These are phyloP conservation scores for Ceratobasidium sp. DNA, from an alignment of 1,284 basidiomycete genomes.

Conservation along the genomic window DNA sequence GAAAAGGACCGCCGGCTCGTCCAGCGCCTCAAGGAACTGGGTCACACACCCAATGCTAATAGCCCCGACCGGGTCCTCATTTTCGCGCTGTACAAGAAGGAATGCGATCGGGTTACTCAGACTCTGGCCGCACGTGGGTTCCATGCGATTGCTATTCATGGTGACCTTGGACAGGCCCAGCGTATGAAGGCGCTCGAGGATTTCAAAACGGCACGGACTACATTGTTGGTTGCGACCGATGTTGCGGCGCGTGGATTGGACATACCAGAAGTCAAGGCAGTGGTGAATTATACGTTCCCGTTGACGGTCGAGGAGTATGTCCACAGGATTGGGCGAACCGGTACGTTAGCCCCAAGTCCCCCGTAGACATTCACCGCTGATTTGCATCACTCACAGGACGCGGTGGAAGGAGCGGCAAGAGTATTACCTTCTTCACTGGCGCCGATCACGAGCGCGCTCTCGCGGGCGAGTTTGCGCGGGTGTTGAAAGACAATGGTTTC, in stretches of 20 bases:
- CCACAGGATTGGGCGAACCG: conserved; percentile 95
- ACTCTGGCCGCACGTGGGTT: conserved; percentile 84
- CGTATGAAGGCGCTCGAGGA: conserved; percentile 88
- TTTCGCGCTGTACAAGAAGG: conserved; percentile 98
- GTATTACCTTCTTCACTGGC: conserved; percentile 97
- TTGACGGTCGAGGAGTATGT: conserved; percentile 95
- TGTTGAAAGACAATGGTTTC: conserved; percentile 89
- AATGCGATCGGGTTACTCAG: conserved; percentile 89
- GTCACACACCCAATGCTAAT: conserved; percentile 31
- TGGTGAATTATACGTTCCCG: conserved; percentile 97
- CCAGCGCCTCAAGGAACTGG: conserved; percentile 33
- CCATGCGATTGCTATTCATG: conserved; percentile 89
- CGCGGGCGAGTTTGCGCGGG: conserved; percentile 93
- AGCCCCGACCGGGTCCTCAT: conserved; percentile 69
- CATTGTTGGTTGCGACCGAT: conserved; percentile 94
- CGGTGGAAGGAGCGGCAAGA: conserved; percentile 90
- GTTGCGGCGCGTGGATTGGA: conserved; percentile 97
- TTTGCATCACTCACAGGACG: conserved; percentile 67
- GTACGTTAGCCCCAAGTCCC: conserved; percentile 56
- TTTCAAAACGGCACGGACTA: conserved; percentile 88
- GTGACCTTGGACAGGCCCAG: conserved; percentile 89
- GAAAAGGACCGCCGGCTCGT: conserved; percentile 77
- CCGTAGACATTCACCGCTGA: background rate
- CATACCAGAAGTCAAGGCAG: conserved; percentile 93
- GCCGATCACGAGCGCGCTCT: conserved; percentile 86